Conservation (phyloP, 2,329 filamentous ascomycete genomes). For the Curvularia hawaiiensis region DNA sequence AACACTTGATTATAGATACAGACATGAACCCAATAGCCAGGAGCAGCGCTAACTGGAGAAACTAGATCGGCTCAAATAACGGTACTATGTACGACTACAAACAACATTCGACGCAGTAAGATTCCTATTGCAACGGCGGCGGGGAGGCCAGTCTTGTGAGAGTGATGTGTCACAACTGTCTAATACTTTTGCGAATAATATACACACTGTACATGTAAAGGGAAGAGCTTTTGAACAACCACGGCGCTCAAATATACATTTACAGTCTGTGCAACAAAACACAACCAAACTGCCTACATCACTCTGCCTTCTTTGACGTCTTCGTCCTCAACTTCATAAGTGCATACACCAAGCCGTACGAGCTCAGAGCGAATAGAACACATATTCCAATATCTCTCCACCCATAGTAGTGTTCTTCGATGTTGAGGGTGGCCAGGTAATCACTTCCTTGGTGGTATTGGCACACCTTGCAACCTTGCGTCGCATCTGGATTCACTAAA, state of each 20-base stretch:
- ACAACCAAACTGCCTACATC: background rate
- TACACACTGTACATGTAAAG: background rate
- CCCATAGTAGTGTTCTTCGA: slow-evolving; percentile 66
- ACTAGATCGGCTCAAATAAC: too few relatives aligned
- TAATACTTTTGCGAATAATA: background rate
- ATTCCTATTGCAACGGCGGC: too few relatives aligned
- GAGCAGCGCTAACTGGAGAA: too few relatives aligned
- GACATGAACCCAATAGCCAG: too few relatives aligned
- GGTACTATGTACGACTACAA: too few relatives aligned
- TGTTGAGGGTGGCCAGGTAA: slow-evolving; percentile 63
- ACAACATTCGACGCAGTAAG: too few relatives aligned
- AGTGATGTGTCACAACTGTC: background rate
- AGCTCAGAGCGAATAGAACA: slow-evolving; percentile 60
- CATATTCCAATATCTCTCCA: slow-evolving; percentile 69
- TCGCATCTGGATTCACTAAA: slow-evolving; percentile 65
- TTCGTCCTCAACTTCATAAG: slow-evolving; percentile 51
- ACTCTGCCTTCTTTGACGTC: slow-evolving; percentile 16
- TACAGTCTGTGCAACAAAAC: background rate
- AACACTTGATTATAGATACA: background rate
- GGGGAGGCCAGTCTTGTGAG: background rate
- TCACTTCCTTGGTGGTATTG: slow-evolving; percentile 63
- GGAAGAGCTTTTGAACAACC: background rate
- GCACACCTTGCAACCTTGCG: slow-evolving; percentile 63
- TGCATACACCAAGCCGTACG: slow-evolving; percentile 56
- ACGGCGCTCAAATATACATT: background rate